These are phyloP conservation scores for Fusarium graminum DNA, from an alignment of 2,329 filamentous ascomycete genomes.

Conservation along the genomic window DNA sequence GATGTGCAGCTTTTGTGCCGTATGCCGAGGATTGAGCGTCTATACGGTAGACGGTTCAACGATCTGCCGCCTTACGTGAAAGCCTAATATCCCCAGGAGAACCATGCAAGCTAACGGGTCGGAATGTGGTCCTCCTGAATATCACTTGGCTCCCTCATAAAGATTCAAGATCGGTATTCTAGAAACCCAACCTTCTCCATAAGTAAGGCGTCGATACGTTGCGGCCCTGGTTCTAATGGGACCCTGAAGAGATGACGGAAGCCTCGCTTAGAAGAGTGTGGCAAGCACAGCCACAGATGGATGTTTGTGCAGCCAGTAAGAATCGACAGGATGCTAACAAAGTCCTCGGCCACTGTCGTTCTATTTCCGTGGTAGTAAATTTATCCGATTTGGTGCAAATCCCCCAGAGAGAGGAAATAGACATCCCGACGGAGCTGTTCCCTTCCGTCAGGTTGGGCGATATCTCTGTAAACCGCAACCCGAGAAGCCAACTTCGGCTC, in stretches of 20 bases:
- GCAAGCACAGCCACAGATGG: constrained; percentile 46
- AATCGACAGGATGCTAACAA: not conserved
- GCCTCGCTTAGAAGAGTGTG: constrained; percentile 38
- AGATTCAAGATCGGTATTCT: constrained; percentile 13
- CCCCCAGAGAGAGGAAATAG: constrained; percentile 19
- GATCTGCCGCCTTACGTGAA: constrained; percentile 16
- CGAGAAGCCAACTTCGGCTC: constrained; percentile 4
- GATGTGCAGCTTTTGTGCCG: constrained; percentile 24
- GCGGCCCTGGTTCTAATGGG: constrained; percentile 16
- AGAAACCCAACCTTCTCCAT: constrained; percentile 17
- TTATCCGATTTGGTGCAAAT: constrained; percentile 19
- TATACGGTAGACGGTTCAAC: constrained; percentile 4
- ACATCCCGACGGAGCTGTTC: constrained; percentile 21
- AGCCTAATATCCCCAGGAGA: constrained; percentile 16
- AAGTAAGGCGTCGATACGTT: constrained; percentile 22
- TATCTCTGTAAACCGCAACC: constrained; percentile 26
- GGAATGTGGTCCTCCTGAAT: constrained; percentile 23
- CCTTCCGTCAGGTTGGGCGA: constrained; percentile 15
- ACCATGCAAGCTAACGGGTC: constrained; percentile 22
- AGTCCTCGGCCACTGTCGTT: constrained; percentile 21
- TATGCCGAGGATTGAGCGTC: constrained; percentile 17
- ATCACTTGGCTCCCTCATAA: constrained; percentile 39
- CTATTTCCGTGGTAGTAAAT: constrained; percentile 33
- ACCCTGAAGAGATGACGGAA: constrained; percentile 35
- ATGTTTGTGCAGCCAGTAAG: constrained; percentile 25